phyloP scores from a whole-genome alignment of 1,284 basidiomycete species.

The Ustilago lituana region DNA sequence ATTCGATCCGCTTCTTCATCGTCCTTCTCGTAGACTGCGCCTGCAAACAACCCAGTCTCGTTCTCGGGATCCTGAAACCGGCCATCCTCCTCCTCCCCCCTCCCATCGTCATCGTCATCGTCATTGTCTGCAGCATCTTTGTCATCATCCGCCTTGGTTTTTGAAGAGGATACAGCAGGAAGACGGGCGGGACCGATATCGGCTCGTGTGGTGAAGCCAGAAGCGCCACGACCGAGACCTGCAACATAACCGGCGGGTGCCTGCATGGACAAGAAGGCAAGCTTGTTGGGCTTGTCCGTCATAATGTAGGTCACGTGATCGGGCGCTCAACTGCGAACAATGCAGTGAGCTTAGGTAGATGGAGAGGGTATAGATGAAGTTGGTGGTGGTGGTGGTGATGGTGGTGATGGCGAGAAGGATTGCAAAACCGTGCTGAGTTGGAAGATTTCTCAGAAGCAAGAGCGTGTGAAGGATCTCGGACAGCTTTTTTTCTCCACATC shows the following conservation, averaged over 20 bases:
- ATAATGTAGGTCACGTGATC: constrained; percentile 20
- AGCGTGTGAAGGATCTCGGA: no score
- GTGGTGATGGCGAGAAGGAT: constrained; percentile 3
- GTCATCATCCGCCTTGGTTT: constrained; percentile 6
- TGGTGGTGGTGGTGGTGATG: constrained; percentile 2
- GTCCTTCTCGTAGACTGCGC: constrained; percentile 93
- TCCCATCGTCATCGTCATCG: constrained; percentile 69
- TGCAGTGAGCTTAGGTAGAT: not conserved
- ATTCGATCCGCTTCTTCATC: constrained; percentile 97
- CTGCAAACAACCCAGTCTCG: constrained; percentile 93
- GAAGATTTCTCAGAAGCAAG: no score
- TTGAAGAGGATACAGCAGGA: constrained; percentile 70
- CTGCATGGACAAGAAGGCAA: constrained; percentile 61
- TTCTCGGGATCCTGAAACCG: constrained; percentile 97
- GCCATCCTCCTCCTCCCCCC: constrained; percentile 85
- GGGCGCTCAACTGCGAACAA: not conserved
- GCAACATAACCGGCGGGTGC: constrained; percentile 66
- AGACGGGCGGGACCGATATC: constrained; percentile 98
- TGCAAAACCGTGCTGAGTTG: no score
- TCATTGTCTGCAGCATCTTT: constrained; percentile 23
- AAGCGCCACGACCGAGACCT: constrained; percentile 72
- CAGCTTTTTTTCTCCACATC: constrained; percentile 35
- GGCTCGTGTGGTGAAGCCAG: constrained; percentile 96
- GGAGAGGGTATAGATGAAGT: not conserved
- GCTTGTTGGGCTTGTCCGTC: constrained; percentile 58